These are phyloP conservation scores for Moesziomyces globuligerus DNA, from an alignment of 1,284 basidiomycete species.

Conservation along the genomic window DNA sequence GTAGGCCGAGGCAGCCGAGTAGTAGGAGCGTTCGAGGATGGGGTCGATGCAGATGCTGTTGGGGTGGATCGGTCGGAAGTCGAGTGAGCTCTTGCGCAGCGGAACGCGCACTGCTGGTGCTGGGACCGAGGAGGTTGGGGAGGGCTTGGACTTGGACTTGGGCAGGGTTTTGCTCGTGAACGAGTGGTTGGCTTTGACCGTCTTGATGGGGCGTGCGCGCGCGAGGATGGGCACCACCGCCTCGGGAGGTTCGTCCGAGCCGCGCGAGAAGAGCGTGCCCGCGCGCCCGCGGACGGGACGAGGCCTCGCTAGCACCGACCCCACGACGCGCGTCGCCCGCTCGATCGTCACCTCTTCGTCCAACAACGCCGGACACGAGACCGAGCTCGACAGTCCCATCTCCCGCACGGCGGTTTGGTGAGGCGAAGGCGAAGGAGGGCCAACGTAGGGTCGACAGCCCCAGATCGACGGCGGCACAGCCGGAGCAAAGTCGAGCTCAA, in stretches of 20 bases:
- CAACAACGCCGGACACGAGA: not conserved
- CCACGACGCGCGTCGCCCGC: not conserved
- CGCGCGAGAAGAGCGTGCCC: not conserved
- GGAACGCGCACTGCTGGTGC: constrained; percentile 6
- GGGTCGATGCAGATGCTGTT: constrained; percentile 18
- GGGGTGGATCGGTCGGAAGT: constrained; percentile 15
- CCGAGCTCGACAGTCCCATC: not conserved
- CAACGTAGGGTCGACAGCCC: not conserved
- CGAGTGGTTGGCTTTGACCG: not conserved
- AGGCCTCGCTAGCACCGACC: not conserved
- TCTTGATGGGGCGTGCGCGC: not conserved
- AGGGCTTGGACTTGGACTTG: not conserved
- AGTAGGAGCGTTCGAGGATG: not conserved
- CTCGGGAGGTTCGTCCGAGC: not conserved
- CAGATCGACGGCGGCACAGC: not conserved
- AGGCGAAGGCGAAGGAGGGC: too few species aligned
- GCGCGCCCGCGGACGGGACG: not conserved
- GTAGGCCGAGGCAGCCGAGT: constrained; percentile 18
- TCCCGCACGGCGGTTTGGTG: too few species aligned
- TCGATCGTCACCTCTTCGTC: not conserved
- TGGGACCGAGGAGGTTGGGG: not conserved
- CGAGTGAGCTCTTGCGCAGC: constrained; percentile 27
- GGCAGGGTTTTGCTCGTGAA: not conserved
- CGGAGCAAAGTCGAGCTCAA: not conserved
- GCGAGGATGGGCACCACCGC: not conserved